phyloP scores from a whole-genome alignment of 345 rosid species.

The Aegle marmelos region DNA sequence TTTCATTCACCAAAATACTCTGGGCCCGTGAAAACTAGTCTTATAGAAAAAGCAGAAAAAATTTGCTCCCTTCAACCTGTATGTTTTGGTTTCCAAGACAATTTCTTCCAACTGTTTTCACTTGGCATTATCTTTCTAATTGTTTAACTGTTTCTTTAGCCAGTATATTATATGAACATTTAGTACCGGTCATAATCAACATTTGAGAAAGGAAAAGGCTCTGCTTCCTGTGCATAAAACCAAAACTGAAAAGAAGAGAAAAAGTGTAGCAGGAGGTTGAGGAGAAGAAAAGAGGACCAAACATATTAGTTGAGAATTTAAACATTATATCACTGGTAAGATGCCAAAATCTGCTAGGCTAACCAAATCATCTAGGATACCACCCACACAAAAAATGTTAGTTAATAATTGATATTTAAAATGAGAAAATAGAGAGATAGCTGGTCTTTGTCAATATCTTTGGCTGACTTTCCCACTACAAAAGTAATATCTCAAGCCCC shows the following conservation, averaged over 20 bases:
- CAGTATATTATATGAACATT: not conserved
- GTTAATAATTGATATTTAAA: not conserved
- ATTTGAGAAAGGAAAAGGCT: not conserved
- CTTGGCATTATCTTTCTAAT: not conserved
- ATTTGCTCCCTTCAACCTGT: not conserved
- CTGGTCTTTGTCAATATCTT: not conserved
- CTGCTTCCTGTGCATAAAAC: not conserved
- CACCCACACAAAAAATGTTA: slow-evolving; percentile 9
- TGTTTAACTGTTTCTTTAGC: not conserved
- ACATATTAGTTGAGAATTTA: too few species aligned
- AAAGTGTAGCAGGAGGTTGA: not conserved
- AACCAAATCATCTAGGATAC: not conserved
- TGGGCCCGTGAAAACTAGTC: not conserved
- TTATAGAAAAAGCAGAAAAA: not conserved
- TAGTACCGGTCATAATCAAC: not conserved
- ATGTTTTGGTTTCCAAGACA: not conserved
- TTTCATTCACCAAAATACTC: not conserved
- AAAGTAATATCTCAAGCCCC: not conserved
- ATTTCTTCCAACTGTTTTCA: not conserved
- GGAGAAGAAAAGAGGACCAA: not conserved
- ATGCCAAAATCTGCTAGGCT: not conserved
- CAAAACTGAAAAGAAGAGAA: not conserved
- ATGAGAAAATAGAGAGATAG: not conserved
- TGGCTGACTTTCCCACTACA: not conserved
- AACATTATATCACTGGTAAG: not conserved